A percentile compares a stretch with the other conserved stretches of the same genome.
These are phyloP conservation scores for Nemania sp. DNA, from an alignment of 2,329 filamentous ascomycete genomes.

Conservation along the genomic window DNA sequence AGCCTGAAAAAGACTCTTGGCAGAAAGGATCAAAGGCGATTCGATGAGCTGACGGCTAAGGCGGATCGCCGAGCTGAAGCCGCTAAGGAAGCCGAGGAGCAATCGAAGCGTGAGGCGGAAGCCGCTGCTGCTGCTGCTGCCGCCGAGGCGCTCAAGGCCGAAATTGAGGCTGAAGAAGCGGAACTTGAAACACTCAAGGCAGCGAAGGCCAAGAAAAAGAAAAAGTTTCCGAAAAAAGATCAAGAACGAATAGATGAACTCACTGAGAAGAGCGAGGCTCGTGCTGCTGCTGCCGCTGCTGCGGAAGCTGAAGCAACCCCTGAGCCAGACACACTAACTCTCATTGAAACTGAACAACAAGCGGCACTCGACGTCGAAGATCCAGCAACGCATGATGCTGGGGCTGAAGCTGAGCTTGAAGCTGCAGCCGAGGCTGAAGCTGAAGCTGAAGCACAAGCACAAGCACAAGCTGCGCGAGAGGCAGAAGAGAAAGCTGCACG, in stretches of 20 bases:
- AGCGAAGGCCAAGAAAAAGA: constrained; percentile 11
- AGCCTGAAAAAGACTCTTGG: constrained; percentile 36
- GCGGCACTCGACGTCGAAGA: constrained; percentile 28
- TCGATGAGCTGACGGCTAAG: too few species aligned
- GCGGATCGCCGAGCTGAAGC: too few species aligned
- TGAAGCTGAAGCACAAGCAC: constrained; percentile 7
- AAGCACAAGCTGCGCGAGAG: background rate
- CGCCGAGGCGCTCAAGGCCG: constrained; percentile 13
- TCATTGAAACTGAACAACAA: constrained; percentile 31
- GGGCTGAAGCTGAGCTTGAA: constrained; percentile 18
- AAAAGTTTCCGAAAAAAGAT: constrained; percentile 13
- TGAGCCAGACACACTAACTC: constrained; percentile 30
- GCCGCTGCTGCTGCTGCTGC: constrained; percentile 34
- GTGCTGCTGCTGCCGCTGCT: constrained; percentile 30
- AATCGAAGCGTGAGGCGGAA: constrained; percentile 23
- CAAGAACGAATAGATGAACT: constrained; percentile 21
- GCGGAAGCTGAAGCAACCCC: constrained; percentile 31
- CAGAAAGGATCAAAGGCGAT: constrained; percentile 23
- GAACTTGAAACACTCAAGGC: background rate
- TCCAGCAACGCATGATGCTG: constrained; percentile 11
- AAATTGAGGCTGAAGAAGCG: constrained; percentile 16
- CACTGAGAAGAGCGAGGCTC: constrained; percentile 14
- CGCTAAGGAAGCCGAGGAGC: constrained; percentile 8
- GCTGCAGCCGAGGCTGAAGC: constrained; percentile 19
- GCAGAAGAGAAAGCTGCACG: constrained; percentile 20